Evolutionary conservation across 2,329 filamentous ascomycete genomes (phyloP).

Genomic region (Stagonosporopsis chrysanthemi): DNA sequence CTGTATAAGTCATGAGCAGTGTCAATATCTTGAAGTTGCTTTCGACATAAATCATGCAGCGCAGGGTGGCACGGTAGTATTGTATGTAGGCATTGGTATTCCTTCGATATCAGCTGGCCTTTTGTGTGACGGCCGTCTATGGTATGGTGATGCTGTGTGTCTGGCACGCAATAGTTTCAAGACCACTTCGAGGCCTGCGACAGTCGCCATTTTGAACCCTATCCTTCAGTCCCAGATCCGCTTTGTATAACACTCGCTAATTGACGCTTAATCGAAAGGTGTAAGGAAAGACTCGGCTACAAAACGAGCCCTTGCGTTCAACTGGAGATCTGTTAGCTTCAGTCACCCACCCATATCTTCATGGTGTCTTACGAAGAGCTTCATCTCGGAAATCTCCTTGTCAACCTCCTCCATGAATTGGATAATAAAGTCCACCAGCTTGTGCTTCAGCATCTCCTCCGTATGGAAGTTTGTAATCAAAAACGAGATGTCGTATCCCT

Average conservation of each 20-base stretch:
- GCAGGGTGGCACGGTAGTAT: neutral
- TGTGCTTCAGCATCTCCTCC: slow-evolving; percentile 98
- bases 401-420: slow-evolving; percentile 99
- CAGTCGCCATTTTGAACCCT: neutral
- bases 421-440: slow-evolving; percentile 98
- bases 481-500: slow-evolving; percentile 99
- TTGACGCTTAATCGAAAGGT: slow-evolving; percentile 57
- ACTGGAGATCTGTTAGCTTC: slow-evolving; percentile 60
- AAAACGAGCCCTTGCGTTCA: slow-evolving; percentile 96
- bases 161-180: neutral
- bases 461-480: slow-evolving; percentile 99
- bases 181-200: neutral
- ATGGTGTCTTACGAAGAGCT: slow-evolving; percentile 82
- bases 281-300: slow-evolving; percentile 98
- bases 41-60: neutral
- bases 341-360: neutral
- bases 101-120: neutral
- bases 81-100: slow-evolving; percentile 1
- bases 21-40: neutral
- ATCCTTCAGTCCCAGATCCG: neutral
- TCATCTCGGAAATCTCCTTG: slow-evolving; percentile 99
- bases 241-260: slow-evolving; percentile 22
- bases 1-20: no score
- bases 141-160: neutral
- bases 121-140: neutral